A percentile compares a stretch with the other conserved stretches of the same genome.
Evolutionary conservation across 164 flowering plant species (phyloP).

Genomic region (Stephania japonica): DNA sequence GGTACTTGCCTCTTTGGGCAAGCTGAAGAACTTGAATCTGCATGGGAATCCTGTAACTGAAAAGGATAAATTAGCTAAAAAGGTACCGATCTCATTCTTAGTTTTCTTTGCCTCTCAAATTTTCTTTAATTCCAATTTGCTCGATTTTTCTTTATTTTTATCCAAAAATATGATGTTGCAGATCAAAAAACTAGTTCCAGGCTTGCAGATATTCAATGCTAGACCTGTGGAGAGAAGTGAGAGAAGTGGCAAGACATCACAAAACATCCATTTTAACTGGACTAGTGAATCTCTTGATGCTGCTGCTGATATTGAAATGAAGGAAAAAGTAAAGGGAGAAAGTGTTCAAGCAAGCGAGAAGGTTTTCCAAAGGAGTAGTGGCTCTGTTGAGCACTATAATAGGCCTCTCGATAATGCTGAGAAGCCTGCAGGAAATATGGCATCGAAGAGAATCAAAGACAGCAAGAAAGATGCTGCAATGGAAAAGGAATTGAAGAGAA

Average conservation of each 20-base stretch:
- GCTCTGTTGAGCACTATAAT: conserved; percentile 11
- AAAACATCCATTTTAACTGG: conserved; percentile 16
- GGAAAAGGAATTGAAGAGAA: conserved; percentile 6
- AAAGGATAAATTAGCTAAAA: conserved; percentile 45
- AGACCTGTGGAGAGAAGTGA: conserved; percentile 41
- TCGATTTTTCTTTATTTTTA: not conserved
- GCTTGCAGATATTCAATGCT: conserved; percentile 60
- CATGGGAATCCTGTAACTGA: conserved; percentile 78
- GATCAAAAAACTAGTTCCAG: conserved; percentile 51
- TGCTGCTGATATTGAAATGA: conserved; percentile 13
- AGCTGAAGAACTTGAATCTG: conserved; percentile 67
- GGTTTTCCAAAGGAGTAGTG: conserved; percentile 14
- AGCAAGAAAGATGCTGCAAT: conserved; percentile 12
- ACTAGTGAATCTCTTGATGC: conserved; percentile 15
- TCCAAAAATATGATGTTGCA: conserved; percentile 25
- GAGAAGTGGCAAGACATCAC: conserved; percentile 13
- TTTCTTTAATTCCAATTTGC: not conserved
- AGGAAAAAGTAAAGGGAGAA: conserved; percentile 12
- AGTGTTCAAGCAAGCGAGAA: conserved; percentile 5
- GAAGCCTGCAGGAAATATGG: conserved; percentile 12
- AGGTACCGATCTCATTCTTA: conserved; percentile 34
- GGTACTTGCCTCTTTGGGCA: conserved; percentile 56
- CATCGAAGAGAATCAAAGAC: conserved; percentile 10
- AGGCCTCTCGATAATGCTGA: conserved; percentile 7
- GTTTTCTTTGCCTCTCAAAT: not conserved